A percentile compares a stretch with the other conserved stretches of the same genome.
These are phyloP conservation scores for Suillus bovinus DNA, from an alignment of 768 basidiomycete species.

Conservation along the genomic window DNA sequence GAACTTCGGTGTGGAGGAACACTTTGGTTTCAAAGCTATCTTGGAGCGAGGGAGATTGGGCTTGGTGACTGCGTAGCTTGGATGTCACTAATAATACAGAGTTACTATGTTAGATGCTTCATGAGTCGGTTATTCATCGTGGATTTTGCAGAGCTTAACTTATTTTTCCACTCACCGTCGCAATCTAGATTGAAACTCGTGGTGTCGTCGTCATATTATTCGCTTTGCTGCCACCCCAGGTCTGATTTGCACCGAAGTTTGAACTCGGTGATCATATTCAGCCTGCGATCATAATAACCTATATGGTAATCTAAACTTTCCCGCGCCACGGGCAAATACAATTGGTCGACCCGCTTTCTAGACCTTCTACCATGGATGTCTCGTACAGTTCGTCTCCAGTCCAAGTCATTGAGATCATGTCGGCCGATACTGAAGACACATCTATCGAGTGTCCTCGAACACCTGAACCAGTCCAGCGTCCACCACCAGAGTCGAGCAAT, in stretches of 20 bases:
- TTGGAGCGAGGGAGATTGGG: background rate
- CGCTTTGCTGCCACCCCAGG: no score
- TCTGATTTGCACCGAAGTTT: no score
- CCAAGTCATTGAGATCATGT: background rate
- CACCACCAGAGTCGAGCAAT: background rate
- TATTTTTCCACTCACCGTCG: background rate
- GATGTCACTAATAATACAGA: background rate
- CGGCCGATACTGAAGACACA: background rate
- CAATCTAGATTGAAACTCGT: background rate
- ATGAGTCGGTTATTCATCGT: background rate
- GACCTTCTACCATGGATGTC: background rate
- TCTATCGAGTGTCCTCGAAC: background rate
- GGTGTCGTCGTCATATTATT: background rate
- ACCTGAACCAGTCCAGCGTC: background rate
- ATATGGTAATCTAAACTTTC: background rate
- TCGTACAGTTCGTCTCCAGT: background rate
- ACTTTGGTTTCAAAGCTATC: background rate
- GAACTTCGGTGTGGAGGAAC: background rate
- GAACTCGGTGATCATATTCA: no score
- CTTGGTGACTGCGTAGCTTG: background rate
- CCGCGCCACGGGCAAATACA: background rate
- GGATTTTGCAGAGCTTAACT: background rate
- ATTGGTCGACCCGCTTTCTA: background rate
- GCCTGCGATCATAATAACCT: no score
- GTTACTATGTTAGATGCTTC: background rate